Percentiles rank a stretch among this genome's conserved stretches.
These are phyloP conservation scores for Erodium trifolium DNA, from an alignment of 441 rosid genomes.

Conservation along the genomic window DNA sequence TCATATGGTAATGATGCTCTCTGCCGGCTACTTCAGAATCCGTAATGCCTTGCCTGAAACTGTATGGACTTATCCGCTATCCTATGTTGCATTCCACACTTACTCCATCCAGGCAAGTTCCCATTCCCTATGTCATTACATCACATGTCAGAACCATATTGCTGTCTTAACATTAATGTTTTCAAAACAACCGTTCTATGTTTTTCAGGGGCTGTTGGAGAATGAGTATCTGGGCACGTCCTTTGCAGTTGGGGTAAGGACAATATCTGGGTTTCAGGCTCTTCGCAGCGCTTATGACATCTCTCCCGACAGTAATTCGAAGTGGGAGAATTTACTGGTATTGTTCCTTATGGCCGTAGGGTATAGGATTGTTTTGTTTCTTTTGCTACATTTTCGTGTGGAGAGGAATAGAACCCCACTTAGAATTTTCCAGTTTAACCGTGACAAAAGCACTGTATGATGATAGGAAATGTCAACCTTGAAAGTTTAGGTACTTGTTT, in stretches of 20 bases:
- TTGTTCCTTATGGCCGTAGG: conserved; percentile 70
- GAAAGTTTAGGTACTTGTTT: too few relatives aligned
- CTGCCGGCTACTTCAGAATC: conserved; percentile 89
- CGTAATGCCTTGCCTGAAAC: conserved; percentile 76
- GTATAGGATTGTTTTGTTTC: conserved; percentile 57
- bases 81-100: conserved; percentile 83
- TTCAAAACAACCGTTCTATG: background rate
- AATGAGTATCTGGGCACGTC: conserved; percentile 81
- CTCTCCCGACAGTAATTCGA: conserved; percentile 57
- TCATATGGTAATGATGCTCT: conserved; percentile 93
- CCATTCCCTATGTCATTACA: background rate
- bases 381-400: conserved; percentile 52
- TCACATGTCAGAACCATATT: background rate
- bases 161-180: background rate
- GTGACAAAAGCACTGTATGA: conserved; percentile 40
- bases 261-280: conserved; percentile 79
- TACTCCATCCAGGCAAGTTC: conserved; percentile 75
- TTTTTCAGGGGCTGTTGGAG: conserved; percentile 70
- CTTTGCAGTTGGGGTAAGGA: conserved; percentile 84
- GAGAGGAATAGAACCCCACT: conserved; percentile 40
- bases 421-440: conserved; percentile 37
- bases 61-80: conserved; percentile 80
- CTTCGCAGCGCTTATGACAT: conserved; percentile 64
- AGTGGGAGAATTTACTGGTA: conserved; percentile 80
- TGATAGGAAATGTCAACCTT: conserved; percentile 21